Base-by-base conservation (phyloP, 2,329 filamentous ascomycete species). In the Diaporthe ilicicola region DNA sequence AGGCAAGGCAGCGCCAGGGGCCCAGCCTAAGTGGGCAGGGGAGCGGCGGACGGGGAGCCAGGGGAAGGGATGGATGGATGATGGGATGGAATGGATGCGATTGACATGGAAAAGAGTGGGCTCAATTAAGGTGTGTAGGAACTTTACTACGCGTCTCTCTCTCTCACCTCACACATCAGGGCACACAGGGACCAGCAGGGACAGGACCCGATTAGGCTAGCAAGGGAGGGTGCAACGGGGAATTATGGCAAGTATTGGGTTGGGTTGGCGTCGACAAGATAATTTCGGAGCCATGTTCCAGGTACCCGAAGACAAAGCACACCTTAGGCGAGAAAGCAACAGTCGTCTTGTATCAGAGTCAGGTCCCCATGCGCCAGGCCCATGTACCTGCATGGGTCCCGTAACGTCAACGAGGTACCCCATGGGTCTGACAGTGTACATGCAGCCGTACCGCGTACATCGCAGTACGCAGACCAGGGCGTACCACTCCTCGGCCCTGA, bases 241-340 rank as follows among this genome's bases (percentile, higher is more conserved):
- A 50, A 29, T 37, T 64, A 42, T 50, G 59, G 59, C 59, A 64
- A 64, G 44, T 50, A 37, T 37, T 50, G 59, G 44, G 59, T 50
- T 64, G 59, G 59, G 59, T 68, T 56, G 65, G 65, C 65, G 65
- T 59, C 65, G 34, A 48, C n/a, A 27, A 27, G 39, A 67, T 67
- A 67, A 55, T 67, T 48, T 68, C 54, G 53, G 65, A 27, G 39
- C 51, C 65, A 68, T 68, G 66, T 68, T 56, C 70, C 59, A 69
- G 66, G 70, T 72, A 72, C 70, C 56, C 68, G 69, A 72, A 48
- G 66, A 68, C 66, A 68, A 59, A 68, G 53, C 32, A 68, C 55
- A 44, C 46, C 42, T 70, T 70, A 72, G 68, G 71, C 71, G 71
- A 65, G 71, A 70, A 68, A 70, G 67, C 67, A 70, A 62, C 65